Evolutionary conservation across 805 yeast genomes (phyloP).

Genomic region (Suhomyces faveliae): DNA sequence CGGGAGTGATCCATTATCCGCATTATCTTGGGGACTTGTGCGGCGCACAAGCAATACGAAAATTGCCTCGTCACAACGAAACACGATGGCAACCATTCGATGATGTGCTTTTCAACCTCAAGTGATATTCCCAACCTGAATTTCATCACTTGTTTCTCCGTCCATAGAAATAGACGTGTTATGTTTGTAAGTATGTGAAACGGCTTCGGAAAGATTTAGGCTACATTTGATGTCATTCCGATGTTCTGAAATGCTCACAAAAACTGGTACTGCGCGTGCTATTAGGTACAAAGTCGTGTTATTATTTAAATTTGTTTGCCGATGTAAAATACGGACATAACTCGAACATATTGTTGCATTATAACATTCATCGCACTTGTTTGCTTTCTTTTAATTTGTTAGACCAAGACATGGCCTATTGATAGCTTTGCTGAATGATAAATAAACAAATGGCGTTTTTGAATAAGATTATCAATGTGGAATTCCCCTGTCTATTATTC

Average conservation of each 20-base stretch:
- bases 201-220: neutral
- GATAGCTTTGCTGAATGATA: neutral
- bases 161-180: neutral
- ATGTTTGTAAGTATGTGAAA: neutral
- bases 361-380: neutral
- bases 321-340: neutral
- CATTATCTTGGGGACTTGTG: neutral
- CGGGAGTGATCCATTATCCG: neutral
- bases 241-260: neutral
- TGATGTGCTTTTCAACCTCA: neutral
- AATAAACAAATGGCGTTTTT: too few relatives aligned
- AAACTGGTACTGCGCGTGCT: neutral
- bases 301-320: neutral
- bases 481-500: too few relatives aligned
- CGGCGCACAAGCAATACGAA: neutral
- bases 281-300: neutral
- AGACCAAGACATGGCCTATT: neutral
- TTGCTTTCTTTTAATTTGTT: neutral
- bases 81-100: neutral
- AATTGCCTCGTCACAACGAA: neutral
- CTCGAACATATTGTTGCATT: neutral
- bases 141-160: neutral
- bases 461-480: too few relatives aligned
- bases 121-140: neutral
- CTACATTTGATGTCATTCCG: neutral